A percentile compares a stretch with the other conserved stretches of the same genome.
Evolutionary conservation across 148 eudicot species (phyloP).

Genomic region (Polygonum maritimum): DNA sequence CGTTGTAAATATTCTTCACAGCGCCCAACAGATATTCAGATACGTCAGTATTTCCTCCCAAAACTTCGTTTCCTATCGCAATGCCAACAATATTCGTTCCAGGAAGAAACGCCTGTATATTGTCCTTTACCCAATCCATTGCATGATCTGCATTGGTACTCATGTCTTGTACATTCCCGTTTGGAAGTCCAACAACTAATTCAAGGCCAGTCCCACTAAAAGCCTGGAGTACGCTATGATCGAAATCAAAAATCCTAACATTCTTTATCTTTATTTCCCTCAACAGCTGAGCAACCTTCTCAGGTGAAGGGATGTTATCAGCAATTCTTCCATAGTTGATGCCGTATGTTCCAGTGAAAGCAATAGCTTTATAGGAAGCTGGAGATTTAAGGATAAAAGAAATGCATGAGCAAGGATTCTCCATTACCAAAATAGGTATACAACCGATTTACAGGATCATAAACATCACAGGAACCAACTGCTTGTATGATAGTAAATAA

Average conservation of each 20-base stretch:
- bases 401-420: background rate
- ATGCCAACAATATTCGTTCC: conserved; percentile 57
- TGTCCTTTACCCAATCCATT: conserved; percentile 54
- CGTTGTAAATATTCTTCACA: conserved; percentile 50
- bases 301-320: conserved; percentile 61
- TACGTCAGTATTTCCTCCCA: conserved; percentile 33
- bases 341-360: conserved; percentile 52
- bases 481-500: background rate
- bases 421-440: background rate
- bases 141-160: conserved; percentile 50
- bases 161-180: conserved; percentile 38
- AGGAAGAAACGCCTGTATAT: conserved; percentile 46
- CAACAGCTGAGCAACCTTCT: conserved; percentile 47
- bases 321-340: conserved; percentile 73
- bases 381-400: conserved; percentile 12
- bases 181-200: conserved; percentile 63
- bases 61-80: conserved; percentile 63
- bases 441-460: background rate
- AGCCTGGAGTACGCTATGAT: conserved; percentile 58
- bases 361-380: conserved; percentile 19
- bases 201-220: conserved; percentile 66
- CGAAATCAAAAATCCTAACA: conserved; percentile 54
- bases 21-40: conserved; percentile 47
- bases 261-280: conserved; percentile 50
- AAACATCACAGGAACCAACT: background rate